Evolutionary conservation across 1,284 basidiomycete species (phyloP), one percentile per base, ranked within the genome.

Genomic region (Ceratobasidium sp.): DNA sequence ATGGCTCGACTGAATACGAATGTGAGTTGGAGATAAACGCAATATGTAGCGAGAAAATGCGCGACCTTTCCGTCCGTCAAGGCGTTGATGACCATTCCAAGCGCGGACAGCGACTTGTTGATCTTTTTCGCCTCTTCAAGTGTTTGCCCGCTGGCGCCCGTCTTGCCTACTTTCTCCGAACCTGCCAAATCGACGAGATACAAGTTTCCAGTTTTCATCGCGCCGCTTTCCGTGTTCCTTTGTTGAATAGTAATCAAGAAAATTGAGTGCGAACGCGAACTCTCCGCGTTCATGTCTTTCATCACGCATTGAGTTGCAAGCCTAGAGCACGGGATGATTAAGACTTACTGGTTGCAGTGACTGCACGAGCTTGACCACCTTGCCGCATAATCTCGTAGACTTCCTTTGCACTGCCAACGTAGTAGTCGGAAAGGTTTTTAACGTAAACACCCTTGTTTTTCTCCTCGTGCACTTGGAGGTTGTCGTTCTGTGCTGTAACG

Each of bases 81-180:
- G 3, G 97, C 95, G 83, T 99, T 99, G 86, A 99, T 99, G 84
- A 99, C 98, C 97, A 99, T 99, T 67, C 98, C 98, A 80, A 99
- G 91, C 13, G 98, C 97, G 26, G 97, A 98, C 58, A 99, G 87
- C 78, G 94, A 96, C 87, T 99, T 99, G 89, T 99, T 99, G 58
- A 99, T 99, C 90, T 99, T 99, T 90, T 99, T 99, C 15, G 98
- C 98, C 86, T 99, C 98, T 86, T 99, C 98, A 15, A 99, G 88
- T 46, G 98, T 99, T 86, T 99, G 98, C 1, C 98, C 98, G 13
- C 97, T 98, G 63, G 98, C 98, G 49, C 98, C 98, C 49, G 98
- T 99, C 89, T 99, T 99, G 79, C 97, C 97, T 72, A 99, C 97
- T 87, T 99, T 99, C 87, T 99, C 98, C 40, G 97, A 98, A 84